Base-by-base conservation (phyloP, 2,329 filamentous ascomycete species). In the Elsinoe fawcettii region DNA sequence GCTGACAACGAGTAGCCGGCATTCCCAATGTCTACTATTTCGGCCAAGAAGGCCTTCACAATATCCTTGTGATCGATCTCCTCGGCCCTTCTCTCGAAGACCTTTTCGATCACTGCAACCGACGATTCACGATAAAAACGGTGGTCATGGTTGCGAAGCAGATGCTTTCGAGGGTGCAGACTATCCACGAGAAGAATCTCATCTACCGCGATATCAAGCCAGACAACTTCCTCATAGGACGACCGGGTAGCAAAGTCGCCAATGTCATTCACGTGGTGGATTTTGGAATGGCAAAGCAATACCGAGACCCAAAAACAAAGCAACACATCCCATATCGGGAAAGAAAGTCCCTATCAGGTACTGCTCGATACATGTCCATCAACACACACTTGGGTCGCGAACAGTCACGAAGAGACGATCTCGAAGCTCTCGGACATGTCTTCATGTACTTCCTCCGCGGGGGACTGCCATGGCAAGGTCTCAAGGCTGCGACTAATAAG, bases 1-100 rank as follows among this genome's bases (percentile, higher is more conserved):
- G 25, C 49, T 54, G 41, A 47, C 58, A 9, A 49, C 34, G 58
- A 25, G 54, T 37, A 97, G 92, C 92, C 68, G 93, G 93, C 68
- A 97, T 99, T 66, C 93, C 93, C 68, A 97, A 97, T 82, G 93
- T 99, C 68, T 97, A 97, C 78, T 99, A 97, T 76, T 99, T 97
- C 66, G 93, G 93, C 61, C 93, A 99, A 71, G 92, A 97, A 75
- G 93, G 92, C 66, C 85, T 97, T 27, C 93, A 99, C 79, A 97
- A 99, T 77, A 97, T 97, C 65, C 85, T 99, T 53, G 92, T 99
- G 65, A 97, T 97, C 68, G 92, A 99, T 75, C 80, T 99, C 41
- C 85, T 99, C 23, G 92, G 92, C 14, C 92, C 92, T 55, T 96
- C 90, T 62, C 80, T 99, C 60, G 92, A 99, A 72, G 92, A 99